phyloP scores from a whole-genome alignment of 768 basidiomycete genomes.

The Russula lepida region DNA sequence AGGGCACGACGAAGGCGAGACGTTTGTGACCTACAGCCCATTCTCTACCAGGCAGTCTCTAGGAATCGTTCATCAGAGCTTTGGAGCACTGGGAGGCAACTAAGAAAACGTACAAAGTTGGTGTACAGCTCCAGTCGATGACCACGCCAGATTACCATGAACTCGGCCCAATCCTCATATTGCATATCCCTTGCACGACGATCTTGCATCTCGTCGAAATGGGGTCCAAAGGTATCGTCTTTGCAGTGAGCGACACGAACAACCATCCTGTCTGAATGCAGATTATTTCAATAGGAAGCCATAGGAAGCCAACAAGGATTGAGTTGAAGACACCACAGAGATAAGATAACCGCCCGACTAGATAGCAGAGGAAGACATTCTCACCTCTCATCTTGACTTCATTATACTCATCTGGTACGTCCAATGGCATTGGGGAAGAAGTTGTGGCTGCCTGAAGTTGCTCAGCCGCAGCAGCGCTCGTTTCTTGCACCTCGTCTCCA shows the following conservation, averaged over 20 bases:
- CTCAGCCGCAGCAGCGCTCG: conserved; percentile 54
- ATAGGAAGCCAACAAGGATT: not conserved
- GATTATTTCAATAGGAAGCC: conserved; percentile 12
- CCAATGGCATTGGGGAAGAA: not conserved
- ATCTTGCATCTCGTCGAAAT: conserved; percentile 62
- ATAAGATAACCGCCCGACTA: not conserved
- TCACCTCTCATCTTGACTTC: conserved; percentile 71
- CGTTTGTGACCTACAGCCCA: conserved; percentile 64
- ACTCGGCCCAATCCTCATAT: conserved; percentile 70
- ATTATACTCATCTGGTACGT: conserved; percentile 26
- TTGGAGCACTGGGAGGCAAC: not conserved
- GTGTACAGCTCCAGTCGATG: conserved; percentile 75
- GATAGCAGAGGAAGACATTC: conserved; percentile 14
- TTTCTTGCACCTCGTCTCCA: conserved; percentile 45
- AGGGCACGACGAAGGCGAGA: conserved; percentile 70
- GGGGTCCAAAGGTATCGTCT: conserved; percentile 37
- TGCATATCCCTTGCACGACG: conserved; percentile 52
- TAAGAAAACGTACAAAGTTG: conserved; percentile 53
- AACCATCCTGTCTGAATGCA: conserved; percentile 73
- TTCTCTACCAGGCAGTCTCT: conserved; percentile 62
- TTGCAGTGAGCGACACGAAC: conserved; percentile 64
- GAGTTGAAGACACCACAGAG: not conserved
- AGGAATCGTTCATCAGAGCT: conserved; percentile 6
- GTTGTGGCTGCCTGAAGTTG: conserved; percentile 23
- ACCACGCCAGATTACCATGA: conserved; percentile 77